Conservation (phyloP, 306 rosid species). For the Quercus dentata region DNA sequence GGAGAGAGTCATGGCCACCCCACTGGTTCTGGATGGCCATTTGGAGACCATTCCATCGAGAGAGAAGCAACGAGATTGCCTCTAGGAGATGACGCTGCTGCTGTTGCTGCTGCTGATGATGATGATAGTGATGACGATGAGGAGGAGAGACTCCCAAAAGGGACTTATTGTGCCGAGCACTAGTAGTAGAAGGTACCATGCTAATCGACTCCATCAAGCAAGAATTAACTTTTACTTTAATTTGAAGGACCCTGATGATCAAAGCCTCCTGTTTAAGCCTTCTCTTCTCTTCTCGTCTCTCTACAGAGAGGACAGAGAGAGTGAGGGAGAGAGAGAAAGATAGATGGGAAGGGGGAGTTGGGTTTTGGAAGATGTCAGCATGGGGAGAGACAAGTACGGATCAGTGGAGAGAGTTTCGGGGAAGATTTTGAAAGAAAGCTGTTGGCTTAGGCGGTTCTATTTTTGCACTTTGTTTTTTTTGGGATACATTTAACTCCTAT, state of each 20-base stretch:
- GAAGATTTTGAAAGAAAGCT: slow-evolving; percentile 3
- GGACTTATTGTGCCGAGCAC: not conserved
- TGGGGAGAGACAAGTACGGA: not conserved
- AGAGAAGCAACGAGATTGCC: slow-evolving; percentile 46
- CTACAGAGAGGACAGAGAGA: slow-evolving; percentile 1
- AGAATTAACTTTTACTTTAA: not conserved
- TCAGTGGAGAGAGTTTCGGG: not conserved
- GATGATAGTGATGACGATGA: too few species aligned
- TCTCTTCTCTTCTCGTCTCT: not conserved
- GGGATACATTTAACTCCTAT: too few species aligned
- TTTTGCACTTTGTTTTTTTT: too few species aligned
- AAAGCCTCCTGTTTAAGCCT: not conserved
- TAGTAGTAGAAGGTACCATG: not conserved
- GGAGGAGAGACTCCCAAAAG: not conserved
- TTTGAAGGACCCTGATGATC: not conserved
- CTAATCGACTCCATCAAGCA: slow-evolving; percentile 28
- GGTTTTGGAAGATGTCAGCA: not conserved
- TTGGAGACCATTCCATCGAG: slow-evolving; percentile 73
- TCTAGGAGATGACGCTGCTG: not conserved
- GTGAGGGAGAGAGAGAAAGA: not conserved
- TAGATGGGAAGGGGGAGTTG: not conserved
- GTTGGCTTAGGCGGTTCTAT: too few species aligned
- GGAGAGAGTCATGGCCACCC: slow-evolving; percentile 69
- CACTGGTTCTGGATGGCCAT: slow-evolving; percentile 65
- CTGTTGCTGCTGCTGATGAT: too few species aligned